A percentile compares a stretch with the other conserved stretches of the same genome.
Conservation (phyloP, 371 early-diverging fungal genomes). For the Mortierella polycephala region DNA sequence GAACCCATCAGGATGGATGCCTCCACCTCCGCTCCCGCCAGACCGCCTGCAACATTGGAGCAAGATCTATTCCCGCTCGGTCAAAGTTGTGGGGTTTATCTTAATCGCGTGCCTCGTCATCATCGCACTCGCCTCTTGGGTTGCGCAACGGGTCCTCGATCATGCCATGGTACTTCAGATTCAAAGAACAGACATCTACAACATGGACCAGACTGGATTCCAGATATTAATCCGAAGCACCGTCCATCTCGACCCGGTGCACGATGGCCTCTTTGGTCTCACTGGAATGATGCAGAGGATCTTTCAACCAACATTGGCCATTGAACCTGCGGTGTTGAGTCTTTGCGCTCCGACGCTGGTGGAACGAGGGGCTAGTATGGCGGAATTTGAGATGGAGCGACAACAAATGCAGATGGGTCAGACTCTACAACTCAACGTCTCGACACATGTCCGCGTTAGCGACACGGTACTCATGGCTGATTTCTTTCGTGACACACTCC, state of each 20-base stretch:
- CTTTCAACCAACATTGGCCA: slow-evolving; percentile 30
- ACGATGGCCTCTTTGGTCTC: slow-evolving; percentile 45
- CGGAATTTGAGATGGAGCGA: slow-evolving; percentile 27
- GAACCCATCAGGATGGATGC: too few species aligned
- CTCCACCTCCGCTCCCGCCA: not conserved
- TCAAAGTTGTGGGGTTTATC: slow-evolving; percentile 12
- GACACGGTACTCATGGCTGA: slow-evolving; percentile 37
- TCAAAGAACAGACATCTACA: slow-evolving; percentile 32
- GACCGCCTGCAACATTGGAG: slow-evolving; percentile 20
- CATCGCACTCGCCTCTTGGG: slow-evolving; percentile 14
- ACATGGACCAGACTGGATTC: slow-evolving; percentile 48
- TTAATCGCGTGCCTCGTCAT: slow-evolving; percentile 18
- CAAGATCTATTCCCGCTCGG: slow-evolving; percentile 5
- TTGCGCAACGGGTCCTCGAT: slow-evolving; percentile 47
- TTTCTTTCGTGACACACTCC: slow-evolving; percentile 29
- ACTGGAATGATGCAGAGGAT: slow-evolving; percentile 14
- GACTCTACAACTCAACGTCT: slow-evolving; percentile 21
- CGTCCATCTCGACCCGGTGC: slow-evolving; percentile 20
- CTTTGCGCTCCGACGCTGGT: slow-evolving; percentile 12
- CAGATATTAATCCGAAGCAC: slow-evolving; percentile 33
- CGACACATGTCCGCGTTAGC: slow-evolving; percentile 41
- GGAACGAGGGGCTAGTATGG: slow-evolving; percentile 24
- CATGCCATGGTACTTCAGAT: slow-evolving; percentile 38
- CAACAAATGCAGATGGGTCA: slow-evolving; percentile 44
- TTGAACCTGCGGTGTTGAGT: slow-evolving; percentile 25